phyloP scores from a whole-genome alignment of 345 rosid species.

The Salix exigua region DNA sequence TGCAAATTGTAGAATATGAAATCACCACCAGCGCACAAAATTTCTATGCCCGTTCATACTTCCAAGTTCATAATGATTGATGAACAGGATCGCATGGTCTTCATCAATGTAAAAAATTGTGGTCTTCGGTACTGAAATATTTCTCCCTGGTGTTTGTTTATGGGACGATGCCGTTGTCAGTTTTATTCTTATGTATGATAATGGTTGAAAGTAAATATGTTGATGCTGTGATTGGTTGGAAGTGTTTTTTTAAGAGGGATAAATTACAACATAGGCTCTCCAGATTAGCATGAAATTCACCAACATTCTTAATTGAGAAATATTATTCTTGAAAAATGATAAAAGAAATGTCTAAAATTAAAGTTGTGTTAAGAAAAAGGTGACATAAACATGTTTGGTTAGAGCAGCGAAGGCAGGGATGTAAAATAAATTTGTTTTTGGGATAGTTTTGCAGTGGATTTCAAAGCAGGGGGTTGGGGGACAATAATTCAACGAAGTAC shows the following conservation, averaged over 20 bases:
- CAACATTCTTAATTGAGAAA: neutral
- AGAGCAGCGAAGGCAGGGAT: no score
- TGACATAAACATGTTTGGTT: no score
- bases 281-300: neutral
- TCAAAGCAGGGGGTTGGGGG: no score
- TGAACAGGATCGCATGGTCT: neutral
- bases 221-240: neutral
- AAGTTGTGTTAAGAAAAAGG: neutral
- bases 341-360: neutral
- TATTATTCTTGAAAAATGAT: neutral
- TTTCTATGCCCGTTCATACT: neutral
- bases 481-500: no score
- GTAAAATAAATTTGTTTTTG: no score
- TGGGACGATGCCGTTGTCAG: neutral
- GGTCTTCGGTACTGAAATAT: neutral
- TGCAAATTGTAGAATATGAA: constrained; percentile 65
- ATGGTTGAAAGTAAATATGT: neutral
- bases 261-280: neutral
- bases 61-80: neutral
- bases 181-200: neutral
- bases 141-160: neutral
- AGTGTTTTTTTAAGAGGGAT: neutral
- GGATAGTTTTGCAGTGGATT: no score
- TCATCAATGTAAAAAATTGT: neutral
- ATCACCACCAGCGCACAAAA: neutral